Conservation (phyloP, 345 rosid species). For the Angophora floribunda region DNA sequence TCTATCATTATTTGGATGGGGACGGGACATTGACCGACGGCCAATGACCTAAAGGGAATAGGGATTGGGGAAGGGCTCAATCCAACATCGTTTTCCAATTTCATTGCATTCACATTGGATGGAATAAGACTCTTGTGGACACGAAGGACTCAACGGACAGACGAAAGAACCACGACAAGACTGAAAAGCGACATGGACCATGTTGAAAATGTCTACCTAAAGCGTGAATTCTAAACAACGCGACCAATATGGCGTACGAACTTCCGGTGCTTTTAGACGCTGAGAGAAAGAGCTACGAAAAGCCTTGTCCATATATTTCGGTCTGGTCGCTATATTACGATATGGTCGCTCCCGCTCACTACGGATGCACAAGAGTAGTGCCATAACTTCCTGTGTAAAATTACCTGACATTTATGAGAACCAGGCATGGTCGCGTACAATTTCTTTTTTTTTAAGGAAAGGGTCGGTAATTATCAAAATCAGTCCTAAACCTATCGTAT, state of each 20-base stretch:
- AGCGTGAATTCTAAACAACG: neutral
- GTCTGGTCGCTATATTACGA: neutral
- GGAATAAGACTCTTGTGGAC: neutral
- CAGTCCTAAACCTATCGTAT: rapidly evolving
- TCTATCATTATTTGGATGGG: neutral
- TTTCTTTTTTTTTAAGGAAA: neutral
- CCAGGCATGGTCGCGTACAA: neutral
- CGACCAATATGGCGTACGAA: neutral
- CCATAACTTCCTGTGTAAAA: neutral
- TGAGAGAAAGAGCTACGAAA: neutral
- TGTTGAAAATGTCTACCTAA: neutral
- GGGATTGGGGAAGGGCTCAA: neutral
- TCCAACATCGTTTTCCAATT: neutral
- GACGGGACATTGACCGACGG: neutral
- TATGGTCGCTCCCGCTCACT: neutral
- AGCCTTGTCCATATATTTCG: neutral
- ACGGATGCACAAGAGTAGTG: neutral
- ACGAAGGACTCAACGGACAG: too few relatives aligned
- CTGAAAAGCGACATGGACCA: neutral
- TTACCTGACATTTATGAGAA: neutral
- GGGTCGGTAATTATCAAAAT: neutral
- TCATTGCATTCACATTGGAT: neutral
- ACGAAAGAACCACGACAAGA: too few relatives aligned
- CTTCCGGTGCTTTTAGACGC: neutral
- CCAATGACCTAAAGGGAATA: rapidly evolving